These are phyloP conservation scores for Knoxia roxburghii DNA, from an alignment of 257 asterid species.

Conservation along the genomic window DNA sequence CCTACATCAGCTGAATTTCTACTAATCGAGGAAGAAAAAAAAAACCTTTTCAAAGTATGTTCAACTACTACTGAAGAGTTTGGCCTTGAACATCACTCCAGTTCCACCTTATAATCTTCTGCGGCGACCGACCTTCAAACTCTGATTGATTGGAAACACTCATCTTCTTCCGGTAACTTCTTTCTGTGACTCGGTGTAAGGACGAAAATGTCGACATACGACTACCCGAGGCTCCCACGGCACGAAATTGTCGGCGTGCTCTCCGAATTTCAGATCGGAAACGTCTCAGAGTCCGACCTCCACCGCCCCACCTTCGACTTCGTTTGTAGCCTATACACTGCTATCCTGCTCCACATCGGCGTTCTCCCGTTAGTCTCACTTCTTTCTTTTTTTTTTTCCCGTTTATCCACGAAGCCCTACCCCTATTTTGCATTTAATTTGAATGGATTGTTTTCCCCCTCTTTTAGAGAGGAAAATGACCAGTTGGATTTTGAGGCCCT, in stretches of 20 bases:
- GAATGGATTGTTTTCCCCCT: background rate
- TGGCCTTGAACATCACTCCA: background rate
- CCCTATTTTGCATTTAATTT: slow-evolving; percentile 13
- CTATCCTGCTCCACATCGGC: slow-evolving; percentile 43
- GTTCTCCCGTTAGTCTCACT: slow-evolving; percentile 35
- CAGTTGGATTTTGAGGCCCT: slow-evolving; percentile 79
- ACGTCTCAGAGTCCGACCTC: slow-evolving; percentile 57
- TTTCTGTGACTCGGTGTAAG: too few species aligned
- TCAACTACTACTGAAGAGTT: background rate
- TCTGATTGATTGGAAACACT: too few species aligned
- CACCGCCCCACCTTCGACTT: slow-evolving; percentile 53
- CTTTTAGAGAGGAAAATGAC: slow-evolving; percentile 59
- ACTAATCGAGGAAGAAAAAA: background rate
- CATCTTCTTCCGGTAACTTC: too few species aligned
- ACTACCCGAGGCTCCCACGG: slow-evolving; percentile 54
- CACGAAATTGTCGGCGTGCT: slow-evolving; percentile 46
- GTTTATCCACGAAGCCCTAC: background rate
- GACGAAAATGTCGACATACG: slow-evolving; percentile 53
- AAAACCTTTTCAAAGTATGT: background rate
- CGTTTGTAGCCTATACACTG: slow-evolving; percentile 56
- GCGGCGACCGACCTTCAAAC: background rate
- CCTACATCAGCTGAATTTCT: background rate
- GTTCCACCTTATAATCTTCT: background rate
- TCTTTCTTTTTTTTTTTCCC: background rate
- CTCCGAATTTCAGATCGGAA: slow-evolving; percentile 46